Percentiles rank a stretch among this genome's conserved stretches.
Evolutionary conservation across 495 filamentous ascomycete genomes (phyloP).

Genomic region (Penicillium maclennaniae): DNA sequence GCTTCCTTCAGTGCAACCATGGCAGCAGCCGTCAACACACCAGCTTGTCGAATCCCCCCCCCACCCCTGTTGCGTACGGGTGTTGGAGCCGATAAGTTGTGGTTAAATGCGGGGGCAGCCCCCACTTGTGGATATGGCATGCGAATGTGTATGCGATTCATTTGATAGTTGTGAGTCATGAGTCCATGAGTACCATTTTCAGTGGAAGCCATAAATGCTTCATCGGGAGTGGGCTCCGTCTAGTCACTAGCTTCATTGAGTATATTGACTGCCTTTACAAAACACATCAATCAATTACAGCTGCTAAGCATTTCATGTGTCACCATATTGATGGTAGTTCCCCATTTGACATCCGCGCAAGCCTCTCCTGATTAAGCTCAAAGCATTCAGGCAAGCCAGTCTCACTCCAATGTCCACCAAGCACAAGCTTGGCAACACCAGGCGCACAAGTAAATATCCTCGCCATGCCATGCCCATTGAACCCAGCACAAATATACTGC

Average conservation of each 20-base stretch:
- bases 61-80: conserved; percentile 13
- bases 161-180: too few relatives aligned
- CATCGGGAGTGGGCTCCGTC: neutral
- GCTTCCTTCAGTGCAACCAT: conserved; percentile 51
- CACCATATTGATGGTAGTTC: conserved; percentile 25
- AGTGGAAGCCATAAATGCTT: too few relatives aligned
- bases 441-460: conserved; percentile 33
- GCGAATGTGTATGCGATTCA: too few relatives aligned
- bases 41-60: conserved; percentile 27
- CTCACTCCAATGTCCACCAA: conserved; percentile 19
- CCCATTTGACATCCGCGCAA: conserved; percentile 13
- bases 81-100: neutral
- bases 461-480: conserved; percentile 38
- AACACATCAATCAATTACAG: neutral
- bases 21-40: conserved; percentile 23
- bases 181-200: too few relatives aligned
- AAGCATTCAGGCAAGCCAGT: conserved; percentile 32
- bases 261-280: neutral
- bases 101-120: neutral
- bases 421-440: conserved; percentile 22
- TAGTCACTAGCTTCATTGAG: neutral
- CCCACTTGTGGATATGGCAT: too few relatives aligned
- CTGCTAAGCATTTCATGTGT: neutral
- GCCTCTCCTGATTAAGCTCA: conserved; percentile 17
- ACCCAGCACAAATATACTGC: conserved; percentile 34